Conservation (phyloP, 2,329 filamentous ascomycete genomes). For the Botrytis pseudocinerea region DNA sequence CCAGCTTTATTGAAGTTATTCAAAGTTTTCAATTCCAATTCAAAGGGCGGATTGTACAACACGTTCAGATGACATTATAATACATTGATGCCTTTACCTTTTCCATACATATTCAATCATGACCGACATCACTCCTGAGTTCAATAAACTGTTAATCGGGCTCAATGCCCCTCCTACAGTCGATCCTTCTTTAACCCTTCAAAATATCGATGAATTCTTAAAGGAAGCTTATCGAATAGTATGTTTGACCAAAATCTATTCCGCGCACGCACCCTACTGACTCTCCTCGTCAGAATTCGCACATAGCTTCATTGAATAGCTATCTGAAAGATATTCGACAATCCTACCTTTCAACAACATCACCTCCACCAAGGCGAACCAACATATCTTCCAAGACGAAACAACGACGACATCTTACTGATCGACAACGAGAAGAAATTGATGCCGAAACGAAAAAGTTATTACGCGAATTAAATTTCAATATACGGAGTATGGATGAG, state of each 20-base stretch:
- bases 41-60: neutral
- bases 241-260: constrained; percentile 40
- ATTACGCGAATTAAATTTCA: constrained; percentile 79
- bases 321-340: constrained; percentile 84
- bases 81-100: neutral
- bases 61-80: neutral
- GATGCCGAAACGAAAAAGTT: constrained; percentile 84
- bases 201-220: constrained; percentile 78
- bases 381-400: constrained; percentile 35
- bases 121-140: constrained; percentile 65
- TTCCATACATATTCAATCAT: constrained; percentile 40
- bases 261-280: constrained; percentile 32
- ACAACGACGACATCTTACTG: constrained; percentile 56
- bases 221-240: constrained; percentile 95
- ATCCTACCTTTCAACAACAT: constrained; percentile 86
- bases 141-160: constrained; percentile 67
- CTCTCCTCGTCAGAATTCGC: constrained; percentile 64
- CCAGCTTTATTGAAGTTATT: neutral
- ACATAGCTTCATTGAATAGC: constrained; percentile 75
- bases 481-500: constrained; percentile 76
- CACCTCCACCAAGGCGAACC: constrained; percentile 57
- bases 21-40: neutral
- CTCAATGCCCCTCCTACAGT: constrained; percentile 54
- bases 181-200: constrained; percentile 41
- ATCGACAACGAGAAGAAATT: constrained; percentile 80